A percentile compares a stretch with the other conserved stretches of the same genome.
phyloP scores from a whole-genome alignment of 768 basidiomycete genomes.

The Termitomyces sp. region DNA sequence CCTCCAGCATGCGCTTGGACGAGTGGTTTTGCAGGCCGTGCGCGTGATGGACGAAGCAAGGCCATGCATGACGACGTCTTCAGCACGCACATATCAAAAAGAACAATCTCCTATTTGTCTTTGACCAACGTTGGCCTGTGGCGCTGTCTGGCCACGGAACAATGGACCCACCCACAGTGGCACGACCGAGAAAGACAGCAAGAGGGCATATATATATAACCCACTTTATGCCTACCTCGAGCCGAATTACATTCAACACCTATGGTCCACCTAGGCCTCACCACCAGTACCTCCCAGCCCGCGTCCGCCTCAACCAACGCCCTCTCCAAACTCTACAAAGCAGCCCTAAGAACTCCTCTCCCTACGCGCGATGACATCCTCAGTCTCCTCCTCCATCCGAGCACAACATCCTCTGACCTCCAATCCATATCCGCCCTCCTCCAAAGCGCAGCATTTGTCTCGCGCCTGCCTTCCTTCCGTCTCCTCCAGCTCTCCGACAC shows the following conservation, averaged over 20 bases:
- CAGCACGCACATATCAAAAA: too few relatives aligned
- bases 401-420: slow-evolving; percentile 2
- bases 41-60: too few relatives aligned
- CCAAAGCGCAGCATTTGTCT: background rate
- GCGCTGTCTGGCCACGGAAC: background rate
- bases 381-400: slow-evolving; percentile 2
- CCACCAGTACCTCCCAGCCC: background rate
- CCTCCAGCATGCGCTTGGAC: too few relatives aligned
- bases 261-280: background rate
- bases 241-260: background rate
- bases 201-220: background rate
- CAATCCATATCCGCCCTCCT: slow-evolving; percentile 1
- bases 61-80: too few relatives aligned
- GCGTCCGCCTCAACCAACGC: background rate
- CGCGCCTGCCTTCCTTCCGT: background rate
- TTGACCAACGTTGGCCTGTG: background rate
- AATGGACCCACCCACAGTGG: background rate
- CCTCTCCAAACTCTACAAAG: background rate
- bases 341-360: background rate
- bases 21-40: too few relatives aligned
- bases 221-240: background rate
- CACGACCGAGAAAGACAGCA: background rate
- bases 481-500: slow-evolving; percentile 5
- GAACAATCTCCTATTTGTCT: too few relatives aligned
- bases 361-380: slow-evolving; percentile 7